Base-by-base conservation (phyloP, 345 rosid genomes). In the Hibiscus syriacus region DNA sequence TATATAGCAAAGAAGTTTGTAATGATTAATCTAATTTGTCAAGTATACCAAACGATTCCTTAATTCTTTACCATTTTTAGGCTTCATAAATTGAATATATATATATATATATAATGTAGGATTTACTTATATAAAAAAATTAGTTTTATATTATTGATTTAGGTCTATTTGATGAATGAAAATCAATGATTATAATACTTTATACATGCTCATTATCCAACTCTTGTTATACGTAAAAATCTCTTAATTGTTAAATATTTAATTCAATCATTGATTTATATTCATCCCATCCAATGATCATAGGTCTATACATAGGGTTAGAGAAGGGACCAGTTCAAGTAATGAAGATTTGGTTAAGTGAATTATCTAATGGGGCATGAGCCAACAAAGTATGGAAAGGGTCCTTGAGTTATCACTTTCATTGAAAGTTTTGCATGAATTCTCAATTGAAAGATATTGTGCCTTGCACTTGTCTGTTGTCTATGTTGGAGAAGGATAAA, bases 331-430 rank as follows among this genome's bases (percentile, higher is more conserved):
- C 41, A 7, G 29, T 39, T 6, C 20, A 62, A 4, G 34, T 34
- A 32, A 61, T 61, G 1, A 36, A 38, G n/a, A 60, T 60, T 38
- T 12, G 66, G 66, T 38, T 62, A 62, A 62, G 32, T 62, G 50
- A 41, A 62, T 59, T 17, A n/a, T 46, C 0, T 4, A 22, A 22
- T 41, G 29, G 29, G 25, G n/a, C 26, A 4, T 5, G 22, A 43
- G 34, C 23, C 30, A 63, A 43, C 14, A 41, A 43, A 25, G 34
- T 6, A 34, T 41, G 30, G 22, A 32, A 8, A 17, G 67, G 6
- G 1, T 63, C 8, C 36, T 14, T 63, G 67, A 43, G 36, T 13
- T 25, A 16, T 43, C 53, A 41, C 43, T 41, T 17, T 14, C 53
- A 63, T 23, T 39, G 66, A 39, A 14, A 22, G 39, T 22, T 62